Evolutionary conservation across 1,284 basidiomycete genomes (phyloP).

Genomic region (Porodaedalea pini): DNA sequence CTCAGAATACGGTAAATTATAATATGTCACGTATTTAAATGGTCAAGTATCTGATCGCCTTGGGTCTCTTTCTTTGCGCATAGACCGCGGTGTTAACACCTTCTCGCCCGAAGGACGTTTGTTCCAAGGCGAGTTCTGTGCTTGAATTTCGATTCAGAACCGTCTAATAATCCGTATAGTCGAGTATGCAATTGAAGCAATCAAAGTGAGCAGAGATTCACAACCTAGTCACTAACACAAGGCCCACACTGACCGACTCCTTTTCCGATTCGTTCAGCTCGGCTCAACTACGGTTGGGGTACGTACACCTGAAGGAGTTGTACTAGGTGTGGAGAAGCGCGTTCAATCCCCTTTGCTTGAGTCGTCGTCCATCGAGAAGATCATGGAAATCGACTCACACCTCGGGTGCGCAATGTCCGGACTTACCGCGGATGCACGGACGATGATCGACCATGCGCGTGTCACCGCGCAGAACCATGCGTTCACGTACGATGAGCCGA

Average conservation of each 20-base stretch:
- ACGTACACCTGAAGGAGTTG: constrained; percentile 81
- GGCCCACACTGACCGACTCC: constrained; percentile 11
- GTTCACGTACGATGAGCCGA: constrained; percentile 96
- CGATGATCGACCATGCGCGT: constrained; percentile 99
- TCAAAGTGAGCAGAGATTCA: constrained; percentile 63
- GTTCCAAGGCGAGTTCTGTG: constrained; percentile 68
- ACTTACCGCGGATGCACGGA: constrained; percentile 95
- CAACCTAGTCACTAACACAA: not conserved
- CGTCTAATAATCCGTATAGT: constrained; percentile 46
- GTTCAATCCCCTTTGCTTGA: constrained; percentile 96
- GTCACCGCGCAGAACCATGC: constrained; percentile 94
- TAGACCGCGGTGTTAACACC: constrained; percentile 97
- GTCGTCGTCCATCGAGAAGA: constrained; percentile 96
- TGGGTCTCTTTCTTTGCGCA: constrained; percentile 2
- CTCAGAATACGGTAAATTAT: constrained; percentile 78
- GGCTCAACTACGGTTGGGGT: constrained; percentile 98
- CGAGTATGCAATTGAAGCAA: constrained; percentile 99
- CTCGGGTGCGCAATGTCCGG: constrained; percentile 99
- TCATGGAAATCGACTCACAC: constrained; percentile 98
- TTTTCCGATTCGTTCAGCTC: constrained; percentile 52
- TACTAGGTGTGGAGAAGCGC: constrained; percentile 97
- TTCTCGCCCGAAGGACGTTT: constrained; percentile 97
- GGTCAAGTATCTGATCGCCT: not conserved
- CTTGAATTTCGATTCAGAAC: constrained; percentile 19
- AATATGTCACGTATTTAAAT: not conserved